phyloP scores from a whole-genome alignment of 768 basidiomycete genomes.

The Lepiota brunneoincarnata region DNA sequence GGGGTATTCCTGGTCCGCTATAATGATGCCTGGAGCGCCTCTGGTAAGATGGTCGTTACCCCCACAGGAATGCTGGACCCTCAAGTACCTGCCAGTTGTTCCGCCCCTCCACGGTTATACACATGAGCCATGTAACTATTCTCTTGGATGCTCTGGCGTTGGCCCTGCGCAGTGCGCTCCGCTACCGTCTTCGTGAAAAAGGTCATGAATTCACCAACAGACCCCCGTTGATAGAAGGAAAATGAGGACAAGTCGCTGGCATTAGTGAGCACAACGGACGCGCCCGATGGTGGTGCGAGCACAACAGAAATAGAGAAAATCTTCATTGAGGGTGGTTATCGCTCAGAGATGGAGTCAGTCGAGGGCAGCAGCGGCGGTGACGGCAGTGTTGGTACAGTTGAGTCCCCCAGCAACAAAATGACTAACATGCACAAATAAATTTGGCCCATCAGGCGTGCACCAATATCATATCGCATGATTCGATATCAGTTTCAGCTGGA shows the following conservation, averaged over 20 bases:
- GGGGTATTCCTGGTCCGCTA: slow-evolving; percentile 95
- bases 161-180: slow-evolving; percentile 82
- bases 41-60: background rate
- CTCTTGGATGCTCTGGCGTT: slow-evolving; percentile 93
- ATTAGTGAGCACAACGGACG: slow-evolving; percentile 60
- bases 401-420: background rate
- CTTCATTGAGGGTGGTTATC: slow-evolving; percentile 57
- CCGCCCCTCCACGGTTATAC: slow-evolving; percentile 86
- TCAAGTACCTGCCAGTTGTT: slow-evolving; percentile 74
- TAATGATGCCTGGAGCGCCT: slow-evolving; percentile 67
- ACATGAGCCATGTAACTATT: slow-evolving; percentile 92
- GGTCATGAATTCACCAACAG: slow-evolving; percentile 87
- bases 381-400: too few relatives aligned
- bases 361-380: background rate
- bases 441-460: too few relatives aligned
- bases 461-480: too few relatives aligned
- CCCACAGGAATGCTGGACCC: background rate
- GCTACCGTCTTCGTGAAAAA: slow-evolving; percentile 94
- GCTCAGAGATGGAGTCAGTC: background rate
- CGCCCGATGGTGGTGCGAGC: slow-evolving; percentile 60
- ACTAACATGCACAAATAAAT: slow-evolving; percentile 6
- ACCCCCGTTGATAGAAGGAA: slow-evolving; percentile 90
- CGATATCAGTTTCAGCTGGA: too few relatives aligned
- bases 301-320: slow-evolving; percentile 79
- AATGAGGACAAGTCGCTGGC: slow-evolving; percentile 86